Conservation (phyloP, 805 yeast species). For the Wickerhamomyces bovis region DNA sequence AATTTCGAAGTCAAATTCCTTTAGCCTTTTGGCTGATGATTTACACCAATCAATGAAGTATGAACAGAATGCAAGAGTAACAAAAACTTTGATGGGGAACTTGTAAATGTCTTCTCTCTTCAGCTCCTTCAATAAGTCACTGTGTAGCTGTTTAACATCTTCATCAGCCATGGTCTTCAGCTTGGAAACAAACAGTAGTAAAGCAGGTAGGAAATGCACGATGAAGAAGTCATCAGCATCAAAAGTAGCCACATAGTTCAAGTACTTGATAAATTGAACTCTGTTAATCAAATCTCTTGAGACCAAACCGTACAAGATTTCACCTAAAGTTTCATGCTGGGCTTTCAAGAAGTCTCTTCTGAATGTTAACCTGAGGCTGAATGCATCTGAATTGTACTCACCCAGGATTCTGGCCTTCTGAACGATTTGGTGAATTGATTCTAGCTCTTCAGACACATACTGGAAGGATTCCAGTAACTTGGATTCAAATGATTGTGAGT, state of each 20-base stretch:
- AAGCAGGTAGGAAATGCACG: constrained; percentile 57
- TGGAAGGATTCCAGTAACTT: constrained; percentile 50
- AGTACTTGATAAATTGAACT: constrained; percentile 32
- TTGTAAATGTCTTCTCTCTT: constrained; percentile 37
- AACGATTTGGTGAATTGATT: constrained; percentile 45
- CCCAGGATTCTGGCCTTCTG: constrained; percentile 51
- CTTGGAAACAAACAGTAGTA: constrained; percentile 39
- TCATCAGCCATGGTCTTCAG: constrained; percentile 30
- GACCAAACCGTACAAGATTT: constrained; percentile 49
- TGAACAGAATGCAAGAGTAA: constrained; percentile 47
- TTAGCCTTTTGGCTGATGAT: constrained; percentile 33
- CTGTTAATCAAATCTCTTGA: constrained; percentile 30
- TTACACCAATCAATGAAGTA: constrained; percentile 68
- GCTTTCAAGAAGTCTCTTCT: constrained; percentile 56
- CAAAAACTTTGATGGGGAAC: constrained; percentile 42
- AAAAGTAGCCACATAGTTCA: constrained; percentile 42
- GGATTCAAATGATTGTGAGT: constrained; percentile 27
- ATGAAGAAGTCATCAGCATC: constrained; percentile 58
- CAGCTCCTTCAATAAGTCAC: constrained; percentile 30
- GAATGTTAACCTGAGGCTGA: constrained; percentile 44
- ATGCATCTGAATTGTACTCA: constrained; percentile 35
- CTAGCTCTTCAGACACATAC: constrained; percentile 50
- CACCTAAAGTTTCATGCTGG: constrained; percentile 70
- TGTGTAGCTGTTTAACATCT: constrained; percentile 34
- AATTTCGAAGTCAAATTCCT: constrained; percentile 45